Evolutionary conservation across 768 basidiomycete genomes (phyloP), one percentile per base, ranked within the genome.

Genomic region (Xerocomus potaroensis): DNA sequence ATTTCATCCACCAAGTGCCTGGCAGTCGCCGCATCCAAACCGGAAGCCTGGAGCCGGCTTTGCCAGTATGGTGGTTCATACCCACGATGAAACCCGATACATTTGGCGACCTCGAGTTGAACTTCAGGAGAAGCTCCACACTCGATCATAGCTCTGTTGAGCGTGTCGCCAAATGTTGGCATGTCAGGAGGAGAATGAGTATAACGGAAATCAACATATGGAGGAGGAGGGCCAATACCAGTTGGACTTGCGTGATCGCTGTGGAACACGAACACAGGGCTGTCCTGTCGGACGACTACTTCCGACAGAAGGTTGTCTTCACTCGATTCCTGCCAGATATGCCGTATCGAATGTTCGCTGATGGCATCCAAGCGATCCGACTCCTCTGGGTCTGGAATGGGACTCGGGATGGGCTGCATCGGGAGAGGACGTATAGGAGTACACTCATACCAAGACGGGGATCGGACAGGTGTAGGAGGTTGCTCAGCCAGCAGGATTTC

Each of bases 1-100:
- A 65, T 67, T 44, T 57, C 64, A 18, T 56, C 50, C 22, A 67
- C 47, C 41, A 65, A 38, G 19, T 47, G 47, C 15, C 37, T 49
- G 6, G 50, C 50, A 3, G 52, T 51, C 10, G 53, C 53, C 3
- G 38, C 22, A 19, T 49, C 51, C 40, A 65, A 24, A 18, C 55
- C 55, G 23, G 53, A 61, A 12, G 55, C 54, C 43, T 49, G 53
- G 22, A 65, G 57, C 10, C 54, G 53, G 5, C 42, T 41, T 24
- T 59, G 49, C 64, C 64, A 65, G 43, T 64, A 61, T 2, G 55
- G 44, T 16, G 55, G 57, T 11, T 67, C 64, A 22, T 61, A 65
- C 3, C 61, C 64, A 16, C 23, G 47, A 5, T 51, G 16, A 23
- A 47, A 63, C 27, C 41, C 26, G 43, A 67, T 53, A 45, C 64